Percentiles rank a stretch among this genome's conserved stretches.
Evolutionary conservation across 192 early-diverging fungal species (phyloP).

Genomic region (Neocallimastix lanati): DNA sequence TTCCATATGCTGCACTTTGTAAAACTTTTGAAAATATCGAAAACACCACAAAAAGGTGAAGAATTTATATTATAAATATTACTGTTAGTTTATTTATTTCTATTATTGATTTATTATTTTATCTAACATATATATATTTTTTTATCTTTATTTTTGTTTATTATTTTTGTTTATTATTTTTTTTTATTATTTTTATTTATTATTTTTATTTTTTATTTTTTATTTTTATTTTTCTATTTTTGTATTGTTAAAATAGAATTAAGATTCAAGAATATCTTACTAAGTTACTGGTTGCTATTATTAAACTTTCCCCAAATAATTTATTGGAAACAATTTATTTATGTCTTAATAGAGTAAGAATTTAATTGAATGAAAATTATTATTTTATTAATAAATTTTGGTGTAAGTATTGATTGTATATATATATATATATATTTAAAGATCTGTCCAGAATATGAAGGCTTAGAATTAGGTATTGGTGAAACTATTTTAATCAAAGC

Average conservation of each 20-base stretch:
- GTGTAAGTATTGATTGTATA: no score
- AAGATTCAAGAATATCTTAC: slow-evolving; percentile 54
- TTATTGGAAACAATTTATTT: slow-evolving; percentile 67
- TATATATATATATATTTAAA: no score
- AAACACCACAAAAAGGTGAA: slow-evolving; percentile 63
- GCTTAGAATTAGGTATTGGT: slow-evolving; percentile 87
- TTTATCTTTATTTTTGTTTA: no score
- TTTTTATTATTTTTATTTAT: background rate
- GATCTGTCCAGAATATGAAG: slow-evolving; percentile 86
- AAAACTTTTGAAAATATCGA: slow-evolving; percentile 78
- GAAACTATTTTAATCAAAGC: slow-evolving; percentile 85
- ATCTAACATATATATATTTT: no score
- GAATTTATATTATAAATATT: background rate
- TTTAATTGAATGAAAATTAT: no score
- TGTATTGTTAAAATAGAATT: no score
- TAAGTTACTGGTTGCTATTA: slow-evolving; percentile 46
- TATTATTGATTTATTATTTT: no score
- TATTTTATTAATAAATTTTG: no score
- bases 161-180: background rate
- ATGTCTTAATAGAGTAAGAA: slow-evolving; percentile 64
- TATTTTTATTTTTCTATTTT: no score
- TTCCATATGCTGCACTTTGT: slow-evolving; percentile 71
- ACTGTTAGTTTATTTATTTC: no score
- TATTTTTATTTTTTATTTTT: no score
- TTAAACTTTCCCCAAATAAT: slow-evolving; percentile 39